Base-by-base conservation (phyloP, 1,139 yeast genomes). In the Debaryomyces singareniensis region DNA sequence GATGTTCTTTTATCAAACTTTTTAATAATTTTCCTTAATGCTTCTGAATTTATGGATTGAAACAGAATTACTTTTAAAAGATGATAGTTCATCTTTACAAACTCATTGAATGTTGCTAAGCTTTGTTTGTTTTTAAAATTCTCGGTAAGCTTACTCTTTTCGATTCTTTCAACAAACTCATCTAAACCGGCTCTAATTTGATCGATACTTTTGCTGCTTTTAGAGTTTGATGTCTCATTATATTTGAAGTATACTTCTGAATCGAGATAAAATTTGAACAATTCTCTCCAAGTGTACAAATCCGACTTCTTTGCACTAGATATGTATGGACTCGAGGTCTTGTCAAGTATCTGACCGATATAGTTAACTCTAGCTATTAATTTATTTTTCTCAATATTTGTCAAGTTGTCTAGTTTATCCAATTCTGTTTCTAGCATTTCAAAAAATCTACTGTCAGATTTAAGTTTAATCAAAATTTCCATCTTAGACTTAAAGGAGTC, bases 1-100 rank as follows among this genome's bases (percentile, higher is more conserved):
- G 75, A 61, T 0, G 91, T 81, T 42, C 75, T 80, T 49, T 81
- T 81, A 44, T 81, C 87, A 43, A 81, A 81, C 47, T 81, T 81
- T 47, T 81, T 81, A 43, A 80, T 57, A 37, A 81, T 81, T 50
- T 81, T 81, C 15, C 70, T 56, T 25, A 78, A 66, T 1, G 91
- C 91, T 28, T 73, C 66, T 16, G 72, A 61, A 47, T 81, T 81
- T 34, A 80, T 63, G 6, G 70, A 60, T 45, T 78, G 84, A 45
- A 77, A 81, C 40, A 75, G 73, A 22, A 78, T 58, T 5, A 76
- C 69, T 42, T 75, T 75, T 23, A 80, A 47, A 18, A 81, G 52
- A 34, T 72, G 73, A 27, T 61, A 55, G 49, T 81, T 81, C 44
- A 79, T 48, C 2, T 53, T 51, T 36, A 74, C 55, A 42, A 81